Conservation (phyloP, 192 early-diverging fungal species). For the Backusella luteola region DNA sequence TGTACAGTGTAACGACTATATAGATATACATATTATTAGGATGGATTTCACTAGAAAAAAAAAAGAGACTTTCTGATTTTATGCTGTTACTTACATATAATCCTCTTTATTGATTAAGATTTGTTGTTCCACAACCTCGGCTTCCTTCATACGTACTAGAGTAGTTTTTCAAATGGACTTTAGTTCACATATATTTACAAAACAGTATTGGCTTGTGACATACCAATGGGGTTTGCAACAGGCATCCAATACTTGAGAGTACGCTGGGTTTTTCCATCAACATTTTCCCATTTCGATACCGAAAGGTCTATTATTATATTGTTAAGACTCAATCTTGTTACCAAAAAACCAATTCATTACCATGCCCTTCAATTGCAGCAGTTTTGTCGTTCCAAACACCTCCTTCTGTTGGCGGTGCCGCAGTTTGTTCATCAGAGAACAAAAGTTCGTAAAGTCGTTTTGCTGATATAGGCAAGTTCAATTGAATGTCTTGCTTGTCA, state of each 20-base stretch:
- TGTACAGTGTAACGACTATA: constrained; percentile 52
- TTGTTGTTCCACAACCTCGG: constrained; percentile 59
- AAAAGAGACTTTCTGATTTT: not conserved
- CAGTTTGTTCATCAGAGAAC: constrained; percentile 42
- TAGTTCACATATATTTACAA: not conserved
- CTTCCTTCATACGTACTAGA: constrained; percentile 66
- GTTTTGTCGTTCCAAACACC: constrained; percentile 29
- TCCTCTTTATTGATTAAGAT: constrained; percentile 58
- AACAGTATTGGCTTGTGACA: not conserved
- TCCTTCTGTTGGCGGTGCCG: constrained; percentile 7
- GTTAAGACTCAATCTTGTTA: no score
- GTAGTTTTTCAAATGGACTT: not conserved
- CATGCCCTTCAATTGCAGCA: constrained; percentile 23
- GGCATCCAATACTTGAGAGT: constrained; percentile 65
- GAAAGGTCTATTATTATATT: constrained; percentile 9
- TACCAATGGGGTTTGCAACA: constrained; percentile 71
- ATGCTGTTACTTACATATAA: constrained; percentile 46
- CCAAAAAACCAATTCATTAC: not conserved
- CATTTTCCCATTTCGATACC: constrained; percentile 16
- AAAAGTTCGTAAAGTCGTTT: constrained; percentile 61
- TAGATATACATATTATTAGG: not conserved
- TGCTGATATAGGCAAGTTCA: constrained; percentile 56
- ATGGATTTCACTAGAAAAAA: not conserved
- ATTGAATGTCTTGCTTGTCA: constrained; percentile 54
- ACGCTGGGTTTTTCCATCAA: constrained; percentile 31